Evolutionary conservation across 2,329 filamentous ascomycete genomes (phyloP), one percentile per base, ranked within the genome.

Genomic region (Clonostachys solani): DNA sequence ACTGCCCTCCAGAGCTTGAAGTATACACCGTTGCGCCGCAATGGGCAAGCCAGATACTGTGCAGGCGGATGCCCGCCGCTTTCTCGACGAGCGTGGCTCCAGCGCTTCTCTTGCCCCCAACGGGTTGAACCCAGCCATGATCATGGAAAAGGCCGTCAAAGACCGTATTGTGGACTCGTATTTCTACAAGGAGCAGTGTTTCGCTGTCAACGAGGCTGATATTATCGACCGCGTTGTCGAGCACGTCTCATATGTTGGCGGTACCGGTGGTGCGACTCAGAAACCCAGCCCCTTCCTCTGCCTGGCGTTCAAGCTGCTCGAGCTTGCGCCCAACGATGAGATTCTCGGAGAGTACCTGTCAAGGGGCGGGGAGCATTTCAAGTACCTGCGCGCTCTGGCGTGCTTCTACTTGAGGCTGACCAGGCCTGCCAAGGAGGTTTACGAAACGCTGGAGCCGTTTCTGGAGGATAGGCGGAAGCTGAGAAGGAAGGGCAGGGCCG

Each of bases 161-260:
- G 94, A 99, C 69, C 91, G 94, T 62, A 96, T 99, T 67, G 84
- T 92, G 56, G 91, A 96, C 62, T 89, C 84, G 46, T 95, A 96
- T 71, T 99, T 96, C 74, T 99, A 91, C 87, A 96, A 96, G 68
- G 94, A 97, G 70, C 92, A 96, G 72, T 96, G 94, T 66, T 99
- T 97, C 69, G 94, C 88, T 40, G 78, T 99, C 54, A 99, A 97
- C 72, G 83, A 86, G 63, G 81, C 82, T 45, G 81, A 84, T 66
- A 74, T 99, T 6, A 86, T 96, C 58, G 89, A 96, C 70, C 89
- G 94, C 54, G 92, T 95, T 1, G 87, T 90, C 23, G 87, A 92
- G 57, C 78, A 85, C 67, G 80, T 99, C 42, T 78, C 73, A 43
- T 94, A 87, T 66, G 80, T 99, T 48, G 94, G 92, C 52, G 94